Conservation (phyloP, 1,284 basidiomycete genomes). For the Trametes polyzona region DNA sequence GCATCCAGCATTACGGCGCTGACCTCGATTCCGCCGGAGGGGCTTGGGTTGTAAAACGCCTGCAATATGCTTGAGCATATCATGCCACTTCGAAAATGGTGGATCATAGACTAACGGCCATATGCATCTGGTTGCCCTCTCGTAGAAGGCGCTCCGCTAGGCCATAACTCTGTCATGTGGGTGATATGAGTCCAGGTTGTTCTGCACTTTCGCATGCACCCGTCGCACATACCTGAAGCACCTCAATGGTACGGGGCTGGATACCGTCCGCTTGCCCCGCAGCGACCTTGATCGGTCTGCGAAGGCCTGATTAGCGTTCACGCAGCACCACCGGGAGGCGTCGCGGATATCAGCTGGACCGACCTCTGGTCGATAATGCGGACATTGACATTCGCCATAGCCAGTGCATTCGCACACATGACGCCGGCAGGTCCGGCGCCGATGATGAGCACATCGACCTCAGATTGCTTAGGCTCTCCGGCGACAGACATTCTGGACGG, state of each 20-base stretch:
- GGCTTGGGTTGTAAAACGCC: constrained; percentile 75
- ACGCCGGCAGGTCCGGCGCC: constrained; percentile 63
- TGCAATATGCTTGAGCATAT: constrained; percentile 30
- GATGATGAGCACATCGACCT: constrained; percentile 60
- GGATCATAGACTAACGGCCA: constrained; percentile 49
- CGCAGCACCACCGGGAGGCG: neutral
- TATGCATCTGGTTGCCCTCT: constrained; percentile 71
- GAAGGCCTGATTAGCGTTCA: neutral
- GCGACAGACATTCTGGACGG: constrained; percentile 1
- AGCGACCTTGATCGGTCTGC: constrained; percentile 57
- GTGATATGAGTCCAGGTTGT: no score
- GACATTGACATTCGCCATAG: constrained; percentile 60
- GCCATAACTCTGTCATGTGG: constrained; percentile 79
- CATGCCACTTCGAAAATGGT: neutral
- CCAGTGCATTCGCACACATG: constrained; percentile 68
- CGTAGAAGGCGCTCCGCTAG: constrained; percentile 64
- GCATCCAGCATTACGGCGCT: constrained; percentile 7
- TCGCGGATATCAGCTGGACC: constrained; percentile 9
- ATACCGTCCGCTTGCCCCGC: constrained; percentile 83
- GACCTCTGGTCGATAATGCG: constrained; percentile 71
- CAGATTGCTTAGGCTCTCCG: constrained; percentile 1
- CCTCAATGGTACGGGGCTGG: constrained; percentile 78
- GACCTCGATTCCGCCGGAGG: constrained; percentile 64
- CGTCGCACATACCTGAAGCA: constrained; percentile 57
- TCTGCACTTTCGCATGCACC: no score